A percentile compares a stretch with the other conserved stretches of the same genome.
Evolutionary conservation across 805 yeast genomes (phyloP).

Genomic region (Dipodascus albidus): DNA sequence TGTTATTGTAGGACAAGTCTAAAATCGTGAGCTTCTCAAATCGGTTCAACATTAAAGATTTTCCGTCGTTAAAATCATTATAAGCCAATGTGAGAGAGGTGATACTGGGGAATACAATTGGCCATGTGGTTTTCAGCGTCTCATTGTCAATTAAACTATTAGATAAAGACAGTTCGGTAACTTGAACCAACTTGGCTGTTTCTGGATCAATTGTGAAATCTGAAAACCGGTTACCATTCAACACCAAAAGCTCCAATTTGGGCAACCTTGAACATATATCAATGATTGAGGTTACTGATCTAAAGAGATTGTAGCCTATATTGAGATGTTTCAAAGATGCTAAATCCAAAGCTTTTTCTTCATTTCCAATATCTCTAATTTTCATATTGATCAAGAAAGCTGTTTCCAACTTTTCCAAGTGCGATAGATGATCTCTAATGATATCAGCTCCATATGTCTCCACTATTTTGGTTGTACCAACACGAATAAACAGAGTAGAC

Average conservation of each 20-base stretch:
- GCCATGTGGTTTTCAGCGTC: constrained; percentile 7
- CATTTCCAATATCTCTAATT: constrained; percentile 17
- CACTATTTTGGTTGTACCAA: constrained; percentile 45
- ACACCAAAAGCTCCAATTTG: constrained; percentile 30
- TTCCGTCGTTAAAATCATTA: constrained; percentile 13
- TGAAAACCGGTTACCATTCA: constrained; percentile 33
- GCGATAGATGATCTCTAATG: constrained; percentile 35
- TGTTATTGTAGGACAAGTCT: constrained; percentile 34
- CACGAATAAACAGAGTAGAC: constrained; percentile 23
- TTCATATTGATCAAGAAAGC: constrained; percentile 39
- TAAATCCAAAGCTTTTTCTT: constrained; percentile 1
- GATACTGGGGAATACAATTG: constrained; percentile 27
- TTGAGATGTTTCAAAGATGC: constrained; percentile 33
- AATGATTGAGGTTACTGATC: constrained; percentile 30
- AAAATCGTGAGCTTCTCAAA: constrained; percentile 19
- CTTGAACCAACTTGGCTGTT: constrained; percentile 3
- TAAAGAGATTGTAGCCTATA: constrained; percentile 48
- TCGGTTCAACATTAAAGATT: not conserved
- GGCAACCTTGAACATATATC: constrained; percentile 29
- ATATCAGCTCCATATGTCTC: constrained; percentile 59
- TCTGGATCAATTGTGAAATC: constrained; percentile 5
- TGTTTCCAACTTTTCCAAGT: constrained; percentile 34
- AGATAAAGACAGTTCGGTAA: constrained; percentile 14
- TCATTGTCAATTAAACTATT: constrained; percentile 10
- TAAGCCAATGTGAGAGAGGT: constrained; percentile 6